phyloP scores from a whole-genome alignment of 306 rosid genomes.

The Cyamopsis tetragonoloba region DNA sequence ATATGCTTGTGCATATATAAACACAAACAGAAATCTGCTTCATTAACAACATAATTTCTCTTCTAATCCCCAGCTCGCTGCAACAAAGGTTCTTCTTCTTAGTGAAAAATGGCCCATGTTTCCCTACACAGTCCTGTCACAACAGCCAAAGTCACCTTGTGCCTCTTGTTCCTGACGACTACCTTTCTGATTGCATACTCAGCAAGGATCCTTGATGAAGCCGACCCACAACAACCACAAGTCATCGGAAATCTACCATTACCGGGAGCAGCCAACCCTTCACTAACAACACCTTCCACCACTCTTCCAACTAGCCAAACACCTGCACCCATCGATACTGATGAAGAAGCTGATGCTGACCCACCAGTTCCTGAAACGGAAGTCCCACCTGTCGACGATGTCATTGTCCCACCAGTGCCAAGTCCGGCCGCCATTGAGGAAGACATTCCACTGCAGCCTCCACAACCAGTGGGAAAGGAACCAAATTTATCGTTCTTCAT shows the following conservation, averaged over 20 bases:
- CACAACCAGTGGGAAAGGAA: constrained; percentile 11
- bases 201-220: constrained; percentile 40
- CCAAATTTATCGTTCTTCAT: constrained; percentile 61
- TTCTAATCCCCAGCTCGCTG: not conserved
- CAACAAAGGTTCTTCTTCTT: not conserved
- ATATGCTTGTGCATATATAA: not conserved
- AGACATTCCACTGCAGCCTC: constrained; percentile 14
- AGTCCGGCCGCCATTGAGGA: not conserved
- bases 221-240: constrained; percentile 34
- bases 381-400: too few relatives aligned
- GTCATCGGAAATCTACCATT: constrained; percentile 27
- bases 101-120: constrained; percentile 29
- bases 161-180: constrained; percentile 35
- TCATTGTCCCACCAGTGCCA: too few relatives aligned
- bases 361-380: constrained; percentile 29
- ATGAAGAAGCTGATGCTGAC: constrained; percentile 5
- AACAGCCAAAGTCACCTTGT: not conserved
- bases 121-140: constrained; percentile 15
- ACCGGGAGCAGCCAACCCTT: too few relatives aligned
- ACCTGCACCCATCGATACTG: constrained; percentile 34
- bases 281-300: constrained; percentile 30
- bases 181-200: constrained; percentile 27
- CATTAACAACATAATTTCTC: constrained; percentile 2
- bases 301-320: constrained; percentile 33
- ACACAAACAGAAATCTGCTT: not conserved